phyloP scores from a whole-genome alignment of 1,284 basidiomycete species.

The Moesziomyces sp. region DNA sequence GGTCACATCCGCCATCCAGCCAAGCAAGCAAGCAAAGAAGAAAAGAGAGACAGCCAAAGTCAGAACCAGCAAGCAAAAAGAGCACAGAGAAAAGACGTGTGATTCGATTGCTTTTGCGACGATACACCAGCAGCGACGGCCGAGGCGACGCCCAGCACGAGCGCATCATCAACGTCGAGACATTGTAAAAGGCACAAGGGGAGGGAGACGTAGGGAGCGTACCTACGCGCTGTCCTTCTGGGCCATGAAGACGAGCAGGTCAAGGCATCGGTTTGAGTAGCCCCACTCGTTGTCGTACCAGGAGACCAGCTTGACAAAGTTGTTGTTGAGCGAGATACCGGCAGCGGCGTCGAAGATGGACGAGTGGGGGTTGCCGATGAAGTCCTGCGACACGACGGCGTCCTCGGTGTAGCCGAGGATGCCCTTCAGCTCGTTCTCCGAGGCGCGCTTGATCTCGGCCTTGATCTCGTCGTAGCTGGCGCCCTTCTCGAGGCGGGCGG shows the following conservation, averaged over 20 bases:
- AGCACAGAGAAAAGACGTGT: no score
- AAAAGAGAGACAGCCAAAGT: no score
- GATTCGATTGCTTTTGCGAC: no score
- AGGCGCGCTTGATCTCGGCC: conserved; percentile 82
- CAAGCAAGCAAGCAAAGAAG: no score
- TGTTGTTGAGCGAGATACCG: conserved; percentile 90
- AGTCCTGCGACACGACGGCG: conserved; percentile 79
- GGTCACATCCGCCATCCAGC: no score
- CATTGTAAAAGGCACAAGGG: not conserved
- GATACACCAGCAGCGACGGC: no score
- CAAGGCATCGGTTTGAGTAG: conserved; percentile 93
- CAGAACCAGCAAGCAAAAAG: no score
- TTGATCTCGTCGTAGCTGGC: conserved; percentile 90
- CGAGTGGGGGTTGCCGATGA: conserved; percentile 76
- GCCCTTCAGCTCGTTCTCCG: conserved; percentile 78
- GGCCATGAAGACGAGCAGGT: conserved; percentile 86
- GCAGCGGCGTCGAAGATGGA: conserved; percentile 80
- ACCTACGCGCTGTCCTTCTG: conserved; percentile 70
- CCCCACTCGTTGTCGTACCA: conserved; percentile 91
- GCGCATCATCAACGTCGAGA: not conserved
- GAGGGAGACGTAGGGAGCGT: conserved; percentile 18
- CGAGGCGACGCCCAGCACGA: no score
- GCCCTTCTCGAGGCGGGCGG: conserved; percentile 88
- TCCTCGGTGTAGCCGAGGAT: conserved; percentile 97
- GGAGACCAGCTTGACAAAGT: conserved; percentile 94